Conservation (phyloP, 768 basidiomycete genomes). For the Rubroboletus satanas region DNA sequence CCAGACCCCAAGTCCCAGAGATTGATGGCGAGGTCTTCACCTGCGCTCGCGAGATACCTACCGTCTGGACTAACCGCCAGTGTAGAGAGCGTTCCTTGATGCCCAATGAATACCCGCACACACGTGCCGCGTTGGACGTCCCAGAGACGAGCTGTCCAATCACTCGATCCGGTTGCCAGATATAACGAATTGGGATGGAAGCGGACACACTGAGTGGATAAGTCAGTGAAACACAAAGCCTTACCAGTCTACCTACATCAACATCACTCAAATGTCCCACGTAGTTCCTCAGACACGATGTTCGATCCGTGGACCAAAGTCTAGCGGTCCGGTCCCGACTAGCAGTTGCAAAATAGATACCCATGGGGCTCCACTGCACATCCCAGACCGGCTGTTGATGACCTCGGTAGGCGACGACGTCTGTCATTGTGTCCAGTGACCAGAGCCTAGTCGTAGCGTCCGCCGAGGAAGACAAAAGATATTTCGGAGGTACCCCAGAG, state of each 20-base stretch:
- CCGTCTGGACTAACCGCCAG: conserved; percentile 93
- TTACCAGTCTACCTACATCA: conserved; percentile 61
- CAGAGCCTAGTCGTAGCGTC: conserved; percentile 89
- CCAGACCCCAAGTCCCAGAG: conserved; percentile 98
- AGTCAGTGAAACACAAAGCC: neutral
- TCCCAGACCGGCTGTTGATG: conserved; percentile 99
- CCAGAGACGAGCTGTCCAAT: conserved; percentile 95
- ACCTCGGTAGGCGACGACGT: conserved; percentile 89
- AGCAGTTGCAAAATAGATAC: conserved; percentile 96
- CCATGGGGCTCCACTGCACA: conserved; percentile 97
- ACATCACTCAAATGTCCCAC: conserved; percentile 97
- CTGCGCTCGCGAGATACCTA: conserved; percentile 87
- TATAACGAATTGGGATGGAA: conserved; percentile 99
- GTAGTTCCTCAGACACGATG: conserved; percentile 82
- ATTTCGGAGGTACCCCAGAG: conserved; percentile 78
- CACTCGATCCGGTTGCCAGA: conserved; percentile 93
- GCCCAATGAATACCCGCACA: conserved; percentile 93
- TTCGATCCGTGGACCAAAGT: conserved; percentile 93
- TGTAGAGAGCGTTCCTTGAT: conserved; percentile 82
- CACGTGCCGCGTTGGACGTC: conserved; percentile 95
- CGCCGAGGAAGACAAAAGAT: conserved; percentile 88
- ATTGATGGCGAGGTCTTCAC: conserved; percentile 89
- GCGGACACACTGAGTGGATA: conserved; percentile 67
- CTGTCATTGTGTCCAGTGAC: conserved; percentile 93
- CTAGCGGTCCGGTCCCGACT: conserved; percentile 92